Percentiles rank a stretch among this genome's conserved stretches.
Conservation (phyloP, 2,329 filamentous ascomycete species). For the Beauveria asiatica region DNA sequence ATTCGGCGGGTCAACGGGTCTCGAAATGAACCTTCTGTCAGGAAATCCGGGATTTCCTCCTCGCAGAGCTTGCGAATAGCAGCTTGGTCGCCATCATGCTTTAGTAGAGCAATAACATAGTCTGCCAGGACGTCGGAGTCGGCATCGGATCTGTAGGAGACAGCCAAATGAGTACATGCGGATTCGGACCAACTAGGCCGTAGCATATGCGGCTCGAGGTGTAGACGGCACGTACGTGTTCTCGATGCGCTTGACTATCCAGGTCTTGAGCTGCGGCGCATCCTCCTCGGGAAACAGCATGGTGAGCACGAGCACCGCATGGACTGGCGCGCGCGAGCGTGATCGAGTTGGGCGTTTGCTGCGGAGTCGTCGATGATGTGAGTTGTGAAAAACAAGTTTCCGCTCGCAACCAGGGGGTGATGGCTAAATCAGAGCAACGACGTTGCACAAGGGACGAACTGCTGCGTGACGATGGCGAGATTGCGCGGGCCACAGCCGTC, state of each 20-base stretch:
- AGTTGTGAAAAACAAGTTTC: neutral
- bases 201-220: slow-evolving; percentile 7
- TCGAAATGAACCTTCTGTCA: slow-evolving; percentile 48
- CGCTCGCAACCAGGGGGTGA: neutral
- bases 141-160: slow-evolving; percentile 57
- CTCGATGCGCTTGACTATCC: slow-evolving; percentile 70
- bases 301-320: slow-evolving; percentile 15
- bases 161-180: slow-evolving; percentile 5
- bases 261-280: slow-evolving; percentile 58
- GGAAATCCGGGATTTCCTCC: slow-evolving; percentile 65
- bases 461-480: neutral
- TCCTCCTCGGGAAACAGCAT: slow-evolving; percentile 59
- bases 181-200: neutral
- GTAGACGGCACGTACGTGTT: slow-evolving; percentile 49
- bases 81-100: slow-evolving; percentile 57
- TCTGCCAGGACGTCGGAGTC: slow-evolving; percentile 77
- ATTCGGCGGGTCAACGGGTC: no score
- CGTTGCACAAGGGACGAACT: neutral
- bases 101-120: slow-evolving; percentile 71
- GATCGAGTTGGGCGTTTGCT: neutral
- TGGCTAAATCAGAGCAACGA: neutral
- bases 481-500: neutral
- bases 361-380: neutral
- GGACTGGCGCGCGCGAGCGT: neutral
- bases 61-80: slow-evolving; percentile 60